phyloP scores from a whole-genome alignment of 164 flowering plant species.

The Vitis cinerea region DNA sequence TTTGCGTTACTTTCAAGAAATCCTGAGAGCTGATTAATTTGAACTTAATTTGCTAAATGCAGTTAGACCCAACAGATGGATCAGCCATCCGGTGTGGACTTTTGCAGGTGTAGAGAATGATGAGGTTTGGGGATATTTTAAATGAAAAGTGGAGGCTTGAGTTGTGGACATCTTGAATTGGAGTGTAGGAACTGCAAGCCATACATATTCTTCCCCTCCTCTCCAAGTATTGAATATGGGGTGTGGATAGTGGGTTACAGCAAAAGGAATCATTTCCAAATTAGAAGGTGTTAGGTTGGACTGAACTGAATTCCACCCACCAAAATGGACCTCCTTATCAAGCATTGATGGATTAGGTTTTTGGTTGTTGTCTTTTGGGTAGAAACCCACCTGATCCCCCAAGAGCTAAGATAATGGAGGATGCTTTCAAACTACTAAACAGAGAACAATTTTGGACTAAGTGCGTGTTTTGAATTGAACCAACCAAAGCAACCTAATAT shows the following conservation, averaged over 20 bases:
- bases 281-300: slow-evolving; percentile 5
- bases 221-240: neutral
- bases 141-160: neutral
- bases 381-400: slow-evolving; percentile 9
- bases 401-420: neutral
- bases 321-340: neutral
- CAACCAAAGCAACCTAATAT: no score
- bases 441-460: neutral
- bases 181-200: no score
- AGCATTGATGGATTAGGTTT: slow-evolving; percentile 12
- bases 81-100: no score
- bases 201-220: neutral
- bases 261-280: neutral
- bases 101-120: no score
- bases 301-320: slow-evolving; percentile 1
- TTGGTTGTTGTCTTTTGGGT: slow-evolving; percentile 9
- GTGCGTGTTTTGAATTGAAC: no score
- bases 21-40: no score
- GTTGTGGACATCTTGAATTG: neutral
- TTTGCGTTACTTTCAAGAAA: no score
- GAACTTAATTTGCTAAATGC: no score
- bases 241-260: neutral
- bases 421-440: neutral
- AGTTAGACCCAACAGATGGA: no score
- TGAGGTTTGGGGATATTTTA: neutral